Conservation (phyloP, 768 basidiomycete species). For the Calocybe indica region DNA sequence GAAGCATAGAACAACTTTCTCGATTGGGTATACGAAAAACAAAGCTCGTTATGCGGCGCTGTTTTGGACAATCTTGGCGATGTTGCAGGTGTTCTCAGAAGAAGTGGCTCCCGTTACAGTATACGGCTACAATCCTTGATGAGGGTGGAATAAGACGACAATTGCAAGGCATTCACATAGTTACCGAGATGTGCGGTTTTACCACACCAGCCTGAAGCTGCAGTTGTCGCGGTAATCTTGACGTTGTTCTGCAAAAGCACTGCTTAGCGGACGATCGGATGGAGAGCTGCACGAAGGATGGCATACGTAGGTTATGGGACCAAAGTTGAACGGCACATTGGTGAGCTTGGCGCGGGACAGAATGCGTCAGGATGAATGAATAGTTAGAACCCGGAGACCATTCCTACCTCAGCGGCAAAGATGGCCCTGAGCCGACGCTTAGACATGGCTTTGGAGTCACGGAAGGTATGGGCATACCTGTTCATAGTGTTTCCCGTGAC, state of each 20-base stretch:
- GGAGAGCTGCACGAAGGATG: neutral
- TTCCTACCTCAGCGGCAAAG: conserved; percentile 18
- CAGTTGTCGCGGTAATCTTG: conserved; percentile 18
- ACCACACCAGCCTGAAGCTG: conserved; percentile 20
- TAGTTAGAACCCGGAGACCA: neutral
- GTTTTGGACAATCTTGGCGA: conserved; percentile 16
- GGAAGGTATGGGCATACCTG: conserved; percentile 5
- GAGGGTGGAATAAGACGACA: neutral
- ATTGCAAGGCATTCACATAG: conserved; percentile 12
- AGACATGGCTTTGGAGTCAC: neutral
- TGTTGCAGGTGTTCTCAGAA: conserved; percentile 17
- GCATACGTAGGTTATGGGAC: conserved; percentile 16
- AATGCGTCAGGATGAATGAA: neutral
- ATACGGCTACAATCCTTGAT: conserved; percentile 10
- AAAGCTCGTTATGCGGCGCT: conserved; percentile 8
- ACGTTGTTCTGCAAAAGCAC: conserved; percentile 14
- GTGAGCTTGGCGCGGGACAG: conserved; percentile 8
- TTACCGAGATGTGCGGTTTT: conserved; percentile 16
- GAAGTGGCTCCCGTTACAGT: conserved; percentile 15
- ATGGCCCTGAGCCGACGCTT: conserved; percentile 12
- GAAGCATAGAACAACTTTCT: too few relatives aligned
- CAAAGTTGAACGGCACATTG: conserved; percentile 20
- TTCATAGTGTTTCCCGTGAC: conserved; percentile 21
- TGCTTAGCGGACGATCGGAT: neutral
- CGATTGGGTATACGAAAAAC: too few relatives aligned